Conservation (phyloP, 805 yeast genomes). For the Torulaspora delbrueckii region DNA sequence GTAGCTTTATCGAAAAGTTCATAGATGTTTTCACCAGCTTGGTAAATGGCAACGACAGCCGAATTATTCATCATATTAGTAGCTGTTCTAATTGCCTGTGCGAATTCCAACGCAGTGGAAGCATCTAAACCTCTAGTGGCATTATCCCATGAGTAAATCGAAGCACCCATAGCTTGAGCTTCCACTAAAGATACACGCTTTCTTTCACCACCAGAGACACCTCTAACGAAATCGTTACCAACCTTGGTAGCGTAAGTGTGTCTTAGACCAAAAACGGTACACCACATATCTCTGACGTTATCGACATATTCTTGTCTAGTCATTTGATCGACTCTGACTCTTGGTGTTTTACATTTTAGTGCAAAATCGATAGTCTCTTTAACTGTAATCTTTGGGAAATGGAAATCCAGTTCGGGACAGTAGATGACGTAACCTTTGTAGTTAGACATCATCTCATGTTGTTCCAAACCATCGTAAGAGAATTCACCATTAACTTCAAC, state of each 20-base stretch:
- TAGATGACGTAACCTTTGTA: constrained; percentile 49
- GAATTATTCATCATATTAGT: constrained; percentile 53
- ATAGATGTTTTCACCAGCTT: constrained; percentile 62
- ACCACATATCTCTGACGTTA: constrained; percentile 38
- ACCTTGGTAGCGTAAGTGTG: constrained; percentile 61
- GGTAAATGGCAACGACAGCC: constrained; percentile 63
- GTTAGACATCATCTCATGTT: constrained; percentile 42
- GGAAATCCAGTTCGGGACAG: constrained; percentile 48
- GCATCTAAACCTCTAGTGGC: constrained; percentile 70
- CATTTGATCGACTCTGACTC: constrained; percentile 40
- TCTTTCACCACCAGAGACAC: constrained; percentile 70
- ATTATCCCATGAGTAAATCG: constrained; percentile 61
- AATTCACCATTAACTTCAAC: constrained; percentile 39
- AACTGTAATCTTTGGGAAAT: constrained; percentile 49
- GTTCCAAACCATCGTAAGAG: constrained; percentile 47
- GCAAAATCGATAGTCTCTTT: constrained; percentile 50
- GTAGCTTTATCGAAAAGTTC: constrained; percentile 57
- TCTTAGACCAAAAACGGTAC: constrained; percentile 48
- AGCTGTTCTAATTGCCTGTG: constrained; percentile 53
- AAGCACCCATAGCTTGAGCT: constrained; percentile 49
- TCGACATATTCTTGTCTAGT: constrained; percentile 39
- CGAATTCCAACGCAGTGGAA: constrained; percentile 63
- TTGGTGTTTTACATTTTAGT: constrained; percentile 46
- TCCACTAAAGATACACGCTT: constrained; percentile 69
- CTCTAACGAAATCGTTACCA: constrained; percentile 63